A percentile compares a stretch with the other conserved stretches of the same genome.
These are phyloP conservation scores for Zea luxurians DNA, from an alignment of 176 grass and related monocot species.

Conservation along the genomic window DNA sequence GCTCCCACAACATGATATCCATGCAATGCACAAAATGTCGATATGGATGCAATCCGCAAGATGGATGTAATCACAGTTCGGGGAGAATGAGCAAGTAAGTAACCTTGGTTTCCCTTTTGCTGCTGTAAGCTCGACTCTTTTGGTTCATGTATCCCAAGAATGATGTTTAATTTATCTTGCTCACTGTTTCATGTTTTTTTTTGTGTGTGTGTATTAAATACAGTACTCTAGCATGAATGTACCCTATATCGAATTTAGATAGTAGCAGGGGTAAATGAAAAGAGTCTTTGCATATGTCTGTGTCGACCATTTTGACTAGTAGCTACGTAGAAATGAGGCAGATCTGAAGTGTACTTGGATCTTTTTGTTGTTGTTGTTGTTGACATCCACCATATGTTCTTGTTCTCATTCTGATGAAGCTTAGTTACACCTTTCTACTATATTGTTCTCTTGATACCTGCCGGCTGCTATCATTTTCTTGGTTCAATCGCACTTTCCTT, in stretches of 20 bases:
- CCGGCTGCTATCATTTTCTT: neutral
- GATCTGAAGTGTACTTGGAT: constrained; percentile 36
- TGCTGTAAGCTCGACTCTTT: constrained; percentile 45
- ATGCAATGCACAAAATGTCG: constrained; percentile 3
- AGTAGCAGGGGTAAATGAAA: constrained; percentile 44
- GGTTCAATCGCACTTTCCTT: neutral
- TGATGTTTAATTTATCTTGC: constrained; percentile 51
- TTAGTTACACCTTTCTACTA: neutral
- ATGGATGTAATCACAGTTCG: constrained; percentile 29
- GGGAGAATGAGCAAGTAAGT: constrained; percentile 53
- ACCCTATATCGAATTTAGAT: constrained; percentile 27
- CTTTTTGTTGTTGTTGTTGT: constrained; percentile 29
- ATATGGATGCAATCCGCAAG: neutral
- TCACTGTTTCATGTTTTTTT: constrained; percentile 30
- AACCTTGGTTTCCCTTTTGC: constrained; percentile 46
- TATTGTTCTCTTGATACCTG: neutral
- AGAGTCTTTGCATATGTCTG: neutral
- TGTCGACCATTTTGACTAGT: constrained; percentile 25
- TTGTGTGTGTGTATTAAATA: constrained; percentile 56
- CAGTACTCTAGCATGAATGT: constrained; percentile 35
- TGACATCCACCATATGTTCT: neutral
- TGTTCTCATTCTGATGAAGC: neutral
- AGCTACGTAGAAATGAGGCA: constrained; percentile 49
- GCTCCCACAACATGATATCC: neutral
- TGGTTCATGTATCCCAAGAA: constrained; percentile 49